Conservation (phyloP, 1,284 basidiomycete species). For the Coriolopsis trogii region DNA sequence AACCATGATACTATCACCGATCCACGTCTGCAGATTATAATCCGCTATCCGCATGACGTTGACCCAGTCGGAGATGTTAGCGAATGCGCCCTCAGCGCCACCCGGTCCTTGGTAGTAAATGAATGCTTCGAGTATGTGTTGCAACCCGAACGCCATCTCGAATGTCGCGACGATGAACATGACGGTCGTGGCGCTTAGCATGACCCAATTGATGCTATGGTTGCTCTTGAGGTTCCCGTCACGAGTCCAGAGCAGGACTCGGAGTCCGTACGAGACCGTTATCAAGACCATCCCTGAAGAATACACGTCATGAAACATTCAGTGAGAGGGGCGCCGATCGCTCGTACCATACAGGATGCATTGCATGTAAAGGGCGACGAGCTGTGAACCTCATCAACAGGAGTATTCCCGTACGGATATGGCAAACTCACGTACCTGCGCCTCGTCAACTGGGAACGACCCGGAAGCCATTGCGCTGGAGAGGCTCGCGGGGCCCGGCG, state of each 20-base stretch:
- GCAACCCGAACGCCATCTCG: conserved; percentile 27
- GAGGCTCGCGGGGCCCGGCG: too few relatives aligned
- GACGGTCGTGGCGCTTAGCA: conserved; percentile 10
- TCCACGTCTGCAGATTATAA: conserved; percentile 22
- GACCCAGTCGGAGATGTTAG: conserved; percentile 30
- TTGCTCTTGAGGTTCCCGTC: background rate
- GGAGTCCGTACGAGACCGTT: background rate
- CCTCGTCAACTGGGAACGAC: too few relatives aligned
- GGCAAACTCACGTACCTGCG: too few relatives aligned
- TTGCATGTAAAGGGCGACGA: too few relatives aligned
- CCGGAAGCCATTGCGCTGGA: too few relatives aligned
- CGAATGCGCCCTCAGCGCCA: conserved; percentile 24
- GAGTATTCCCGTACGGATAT: too few relatives aligned
- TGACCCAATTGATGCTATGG: background rate
- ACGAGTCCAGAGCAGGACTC: conserved; percentile 4
- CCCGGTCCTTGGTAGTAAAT: conserved; percentile 26
- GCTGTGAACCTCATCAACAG: too few relatives aligned
- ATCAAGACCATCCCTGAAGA: background rate
- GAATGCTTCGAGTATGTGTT: conserved; percentile 31
- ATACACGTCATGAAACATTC: too few relatives aligned
- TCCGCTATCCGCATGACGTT: conserved; percentile 23
- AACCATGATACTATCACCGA: conserved; percentile 33
- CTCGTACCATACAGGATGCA: too few relatives aligned
- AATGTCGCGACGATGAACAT: conserved; percentile 25
- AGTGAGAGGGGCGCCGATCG: too few relatives aligned